These are phyloP conservation scores for Mycena leptocephala DNA, from an alignment of 768 basidiomycete genomes.

Conservation along the genomic window DNA sequence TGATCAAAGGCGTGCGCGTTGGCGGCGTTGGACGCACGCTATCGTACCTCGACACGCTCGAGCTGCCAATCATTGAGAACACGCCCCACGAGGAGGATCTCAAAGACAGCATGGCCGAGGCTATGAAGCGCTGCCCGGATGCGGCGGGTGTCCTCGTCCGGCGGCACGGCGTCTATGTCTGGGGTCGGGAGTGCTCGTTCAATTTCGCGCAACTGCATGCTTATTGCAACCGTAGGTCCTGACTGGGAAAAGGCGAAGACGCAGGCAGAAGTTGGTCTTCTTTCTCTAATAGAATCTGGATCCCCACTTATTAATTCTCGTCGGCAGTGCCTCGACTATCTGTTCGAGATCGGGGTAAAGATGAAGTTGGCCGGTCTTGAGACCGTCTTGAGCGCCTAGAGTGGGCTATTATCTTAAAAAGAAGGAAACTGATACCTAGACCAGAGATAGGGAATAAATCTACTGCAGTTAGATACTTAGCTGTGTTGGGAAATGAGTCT, in stretches of 20 bases:
- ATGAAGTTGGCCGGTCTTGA: constrained; percentile 77
- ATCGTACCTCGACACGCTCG: constrained; percentile 89
- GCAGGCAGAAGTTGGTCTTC: constrained; percentile 77
- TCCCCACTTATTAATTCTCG: constrained; percentile 32
- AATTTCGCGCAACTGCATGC: constrained; percentile 15
- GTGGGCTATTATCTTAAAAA: no score
- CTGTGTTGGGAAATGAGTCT: no score
- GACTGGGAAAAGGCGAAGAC: constrained; percentile 94
- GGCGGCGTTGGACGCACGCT: constrained; percentile 84
- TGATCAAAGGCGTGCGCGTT: constrained; percentile 92
- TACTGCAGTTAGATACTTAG: no score
- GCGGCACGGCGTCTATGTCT: constrained; percentile 88
- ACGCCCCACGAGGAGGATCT: constrained; percentile 93
- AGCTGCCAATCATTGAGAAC: constrained; percentile 92
- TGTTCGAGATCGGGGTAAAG: constrained; percentile 91
- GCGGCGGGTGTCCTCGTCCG: constrained; percentile 86
- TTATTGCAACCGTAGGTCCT: constrained; percentile 54
- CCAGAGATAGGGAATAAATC: no score
- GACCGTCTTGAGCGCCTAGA: constrained; percentile 4
- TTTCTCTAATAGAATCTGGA: neutral
- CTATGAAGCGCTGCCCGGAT: constrained; percentile 86
- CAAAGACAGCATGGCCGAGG: constrained; percentile 90
- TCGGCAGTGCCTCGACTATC: constrained; percentile 88
- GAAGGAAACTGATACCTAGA: no score
- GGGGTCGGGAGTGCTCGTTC: constrained; percentile 67